Conservation (phyloP, 495 filamentous ascomycete species). For the Chaetomium tenue region DNA sequence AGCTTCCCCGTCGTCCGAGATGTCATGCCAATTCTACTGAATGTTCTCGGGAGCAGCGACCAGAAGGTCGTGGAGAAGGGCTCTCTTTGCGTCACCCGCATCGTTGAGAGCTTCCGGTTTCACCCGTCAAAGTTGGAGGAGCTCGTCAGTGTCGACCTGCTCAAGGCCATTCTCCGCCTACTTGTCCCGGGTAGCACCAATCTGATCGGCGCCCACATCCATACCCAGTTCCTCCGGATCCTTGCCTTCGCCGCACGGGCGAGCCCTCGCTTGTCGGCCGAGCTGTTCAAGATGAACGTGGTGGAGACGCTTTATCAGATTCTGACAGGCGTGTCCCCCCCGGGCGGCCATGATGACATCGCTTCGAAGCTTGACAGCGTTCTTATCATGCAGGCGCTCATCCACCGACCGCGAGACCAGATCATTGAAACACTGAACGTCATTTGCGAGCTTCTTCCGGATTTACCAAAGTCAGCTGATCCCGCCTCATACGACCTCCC, state of each 20-base stretch:
- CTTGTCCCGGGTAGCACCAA: constrained; percentile 94
- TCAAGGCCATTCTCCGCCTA: constrained; percentile 83
- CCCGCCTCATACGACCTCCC: constrained; percentile 54
- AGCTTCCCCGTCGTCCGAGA: constrained; percentile 84
- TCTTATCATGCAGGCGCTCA: constrained; percentile 97
- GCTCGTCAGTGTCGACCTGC: constrained; percentile 79
- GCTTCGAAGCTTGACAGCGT: constrained; percentile 94
- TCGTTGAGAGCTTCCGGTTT: constrained; percentile 93
- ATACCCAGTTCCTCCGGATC: constrained; percentile 93
- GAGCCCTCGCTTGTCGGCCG: constrained; percentile 81
- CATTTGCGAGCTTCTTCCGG: constrained; percentile 91
- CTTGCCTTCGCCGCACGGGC: constrained; percentile 83
- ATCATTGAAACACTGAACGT: constrained; percentile 97
- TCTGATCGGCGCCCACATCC: constrained; percentile 89
- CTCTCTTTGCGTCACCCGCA: constrained; percentile 91
- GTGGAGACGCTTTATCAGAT: constrained; percentile 99
- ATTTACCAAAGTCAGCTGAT: constrained; percentile 52
- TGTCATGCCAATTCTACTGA: constrained; percentile 92
- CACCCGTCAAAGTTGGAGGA: constrained; percentile 85
- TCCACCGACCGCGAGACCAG: constrained; percentile 94
- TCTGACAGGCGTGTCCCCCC: constrained; percentile 91
- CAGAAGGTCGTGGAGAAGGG: constrained; percentile 97
- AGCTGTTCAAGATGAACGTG: constrained; percentile 93
- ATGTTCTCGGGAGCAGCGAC: constrained; percentile 86
- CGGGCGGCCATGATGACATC: constrained; percentile 72